Base-by-base conservation (phyloP, 257 asterid species). In the Osmanthus fragrans region DNA sequence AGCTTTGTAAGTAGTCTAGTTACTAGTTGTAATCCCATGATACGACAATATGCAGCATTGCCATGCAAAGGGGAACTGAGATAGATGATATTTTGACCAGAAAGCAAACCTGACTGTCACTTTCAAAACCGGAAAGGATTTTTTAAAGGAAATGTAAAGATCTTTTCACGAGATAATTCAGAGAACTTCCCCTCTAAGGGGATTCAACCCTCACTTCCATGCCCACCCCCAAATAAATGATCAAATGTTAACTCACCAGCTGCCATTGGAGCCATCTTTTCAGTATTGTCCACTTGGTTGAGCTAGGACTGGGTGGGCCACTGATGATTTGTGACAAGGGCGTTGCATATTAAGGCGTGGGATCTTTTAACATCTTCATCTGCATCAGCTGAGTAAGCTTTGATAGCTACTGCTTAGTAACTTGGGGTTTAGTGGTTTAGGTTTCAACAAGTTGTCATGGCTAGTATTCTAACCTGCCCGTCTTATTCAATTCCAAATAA, bases 11-110 rank as follows among this genome's bases (percentile, higher is more conserved):
- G 72, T 66, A 30, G 32, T 49, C 34, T 76, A 11, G 72, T 15
- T 81, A 75, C 67, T 76, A 36, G 6, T 60, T 80, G 56, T 42
- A 42, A 11, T 10, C 16, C 49, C 16, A 42, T 12, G 47, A 42
- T 42, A 42, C 64, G 12, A 9, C n/a, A 33, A 65, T 32, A 70
- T 21, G 32, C 42, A 54, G 32, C 49, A 54, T 71, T 27, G 47
- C 60, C 30, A 7, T 49, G 70, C 60, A 12, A 7, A 30, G 73
- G 58, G 69, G 54, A 77, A 32, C 65, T 10, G 21, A 51, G 54
- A 19, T 47, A 71, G 23, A 68, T 51, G 23, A 73, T 73, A 15
- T 15, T 69, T 72, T 60, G 25, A 16, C 51, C 71, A 25, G 67
- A 77, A 63, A 56, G 45, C 21, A 54, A 54, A 54, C 10, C 64